Base-by-base conservation (phyloP, 768 basidiomycete species). In the Pulveroboletus sp. region DNA sequence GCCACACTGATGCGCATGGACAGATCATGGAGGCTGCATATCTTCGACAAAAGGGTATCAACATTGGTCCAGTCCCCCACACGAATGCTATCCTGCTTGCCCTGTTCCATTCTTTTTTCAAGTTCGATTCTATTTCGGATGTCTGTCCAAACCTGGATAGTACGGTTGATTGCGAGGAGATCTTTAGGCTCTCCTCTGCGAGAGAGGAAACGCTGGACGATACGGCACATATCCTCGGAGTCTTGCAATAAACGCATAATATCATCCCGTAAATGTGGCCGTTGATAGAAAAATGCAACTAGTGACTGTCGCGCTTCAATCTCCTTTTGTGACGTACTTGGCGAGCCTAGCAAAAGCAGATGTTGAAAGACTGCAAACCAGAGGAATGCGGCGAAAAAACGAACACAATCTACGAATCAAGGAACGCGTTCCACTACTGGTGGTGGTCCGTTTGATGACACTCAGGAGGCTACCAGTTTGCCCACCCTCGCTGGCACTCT, bases 341-440 rank as follows among this genome's bases (percentile, higher is more conserved):
- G 91, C 31, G 89, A 89, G 65, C 86, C 89, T 92, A 57, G n/a
- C 18, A 49, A 39, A 47, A 42, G 46, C 31, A 40, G 39, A 49
- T 57, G 30, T 50, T 53, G 56, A 40, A 51, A 51, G 43, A 58
- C 48, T 52, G 55, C 9, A 8, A 52, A 47, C 14, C 33, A 17
- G 28, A 51, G 15, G 6, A 50, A 28, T 18, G 17, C 15, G 21
- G 38, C 17, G 10, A 51, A 39, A 43, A 47, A 8, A 69, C 80
- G 60, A 69, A 93, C 91, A 89, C 36, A 94, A 71, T 81, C 85
- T 87, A 56, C 90, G 76, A 11, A 79, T 68, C 17, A 94, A 75
- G 26, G 89, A 73, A 21, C 92, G 80, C 21, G 83, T 81, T 2
- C 92, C 92, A 50, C 91, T 81, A 41, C 72, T 81, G 1, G 92